Evolutionary conservation across 805 yeast species (phyloP).

Genomic region (Candida maris): DNA sequence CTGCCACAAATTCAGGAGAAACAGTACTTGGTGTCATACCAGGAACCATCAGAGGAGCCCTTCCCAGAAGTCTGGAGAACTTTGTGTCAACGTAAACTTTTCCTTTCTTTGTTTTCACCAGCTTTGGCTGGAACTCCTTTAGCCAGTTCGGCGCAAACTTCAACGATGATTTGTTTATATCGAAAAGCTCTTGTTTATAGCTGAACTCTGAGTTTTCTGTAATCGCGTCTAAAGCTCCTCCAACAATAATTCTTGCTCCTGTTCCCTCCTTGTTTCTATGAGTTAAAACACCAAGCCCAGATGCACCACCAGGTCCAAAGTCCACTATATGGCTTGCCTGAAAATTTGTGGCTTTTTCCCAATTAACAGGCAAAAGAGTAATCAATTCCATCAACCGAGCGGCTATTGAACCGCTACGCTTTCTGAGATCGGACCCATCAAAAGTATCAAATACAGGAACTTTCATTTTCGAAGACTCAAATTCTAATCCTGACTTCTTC

Average conservation of each 20-base stretch:
- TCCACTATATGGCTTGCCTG: constrained; percentile 85
- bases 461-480: constrained; percentile 50
- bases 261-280: constrained; percentile 98
- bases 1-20: constrained; percentile 89
- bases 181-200: constrained; percentile 92
- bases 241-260: constrained; percentile 90
- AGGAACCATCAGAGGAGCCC: constrained; percentile 95
- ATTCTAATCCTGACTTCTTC: constrained; percentile 52
- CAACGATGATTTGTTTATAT: constrained; percentile 57
- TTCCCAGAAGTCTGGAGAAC: constrained; percentile 85
- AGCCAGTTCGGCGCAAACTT: constrained; percentile 91
- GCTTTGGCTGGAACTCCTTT: constrained; percentile 78
- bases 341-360: constrained; percentile 88
- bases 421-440: constrained; percentile 75
- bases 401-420: constrained; percentile 49
- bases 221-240: constrained; percentile 77
- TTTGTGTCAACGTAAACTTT: constrained; percentile 88
- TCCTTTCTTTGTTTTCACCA: constrained; percentile 69
- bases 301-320: constrained; percentile 98
- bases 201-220: constrained; percentile 82
- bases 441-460: constrained; percentile 92
- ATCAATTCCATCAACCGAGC: constrained; percentile 77
- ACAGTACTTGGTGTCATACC: constrained; percentile 99
- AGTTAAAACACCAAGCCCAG: constrained; percentile 94
- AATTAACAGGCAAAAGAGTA: constrained; percentile 84